phyloP scores from a whole-genome alignment of 306 rosid species.

The Acmispon strigosus region DNA sequence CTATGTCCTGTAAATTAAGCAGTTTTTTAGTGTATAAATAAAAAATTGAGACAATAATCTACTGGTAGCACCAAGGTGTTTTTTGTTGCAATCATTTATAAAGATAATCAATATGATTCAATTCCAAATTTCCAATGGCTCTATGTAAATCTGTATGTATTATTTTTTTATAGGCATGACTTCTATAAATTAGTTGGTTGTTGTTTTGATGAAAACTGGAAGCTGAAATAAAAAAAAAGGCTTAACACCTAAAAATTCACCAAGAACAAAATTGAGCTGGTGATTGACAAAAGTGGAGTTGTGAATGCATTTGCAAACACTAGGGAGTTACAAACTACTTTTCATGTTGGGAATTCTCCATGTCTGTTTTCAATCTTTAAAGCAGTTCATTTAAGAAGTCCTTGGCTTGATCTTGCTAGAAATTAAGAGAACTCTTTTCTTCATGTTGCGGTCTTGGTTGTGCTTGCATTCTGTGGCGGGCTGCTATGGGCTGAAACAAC shows the following conservation, averaged over 20 bases:
- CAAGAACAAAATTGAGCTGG: slow-evolving; percentile 13
- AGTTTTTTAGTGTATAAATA: neutral
- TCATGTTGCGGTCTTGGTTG: neutral
- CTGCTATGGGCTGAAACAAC: neutral
- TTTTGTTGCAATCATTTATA: neutral
- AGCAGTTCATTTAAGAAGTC: neutral
- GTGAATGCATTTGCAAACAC: slow-evolving; percentile 8
- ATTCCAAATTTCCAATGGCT: neutral
- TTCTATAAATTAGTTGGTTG: neutral
- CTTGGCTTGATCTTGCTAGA: neutral
- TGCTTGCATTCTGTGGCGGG: neutral
- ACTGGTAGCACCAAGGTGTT: neutral
- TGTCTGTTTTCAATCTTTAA: slow-evolving; percentile 2
- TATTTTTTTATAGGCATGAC: neutral
- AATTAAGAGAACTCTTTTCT: neutral
- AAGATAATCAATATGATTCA: neutral
- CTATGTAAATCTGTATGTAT: neutral
- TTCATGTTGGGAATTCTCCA: neutral
- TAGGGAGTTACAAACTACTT: neutral
- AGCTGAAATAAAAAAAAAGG: neutral
- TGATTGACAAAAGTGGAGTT: slow-evolving; percentile 7
- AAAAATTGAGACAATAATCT: neutral
- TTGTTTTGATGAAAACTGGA: neutral
- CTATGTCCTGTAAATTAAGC: slow-evolving; percentile 8
- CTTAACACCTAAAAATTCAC: neutral